phyloP scores from a whole-genome alignment of 805 yeast genomes.

The Tetrapisispora fleetii region DNA sequence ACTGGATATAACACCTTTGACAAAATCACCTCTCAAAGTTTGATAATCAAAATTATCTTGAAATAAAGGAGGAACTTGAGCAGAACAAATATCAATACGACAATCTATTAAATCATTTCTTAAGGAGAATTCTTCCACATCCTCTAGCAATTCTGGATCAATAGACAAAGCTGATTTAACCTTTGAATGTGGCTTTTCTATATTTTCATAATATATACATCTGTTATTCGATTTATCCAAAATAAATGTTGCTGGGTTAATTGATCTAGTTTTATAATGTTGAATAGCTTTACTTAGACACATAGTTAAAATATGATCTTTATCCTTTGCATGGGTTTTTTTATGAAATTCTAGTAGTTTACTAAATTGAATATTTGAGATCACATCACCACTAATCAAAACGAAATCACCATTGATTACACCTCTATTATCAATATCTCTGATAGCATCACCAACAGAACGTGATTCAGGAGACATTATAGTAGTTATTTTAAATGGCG shows the following conservation, averaged over 20 bases:
- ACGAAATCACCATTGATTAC: slow-evolving; percentile 83
- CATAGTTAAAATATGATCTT: slow-evolving; percentile 91
- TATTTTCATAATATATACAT: slow-evolving; percentile 76
- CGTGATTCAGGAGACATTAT: slow-evolving; percentile 77
- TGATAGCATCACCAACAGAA: slow-evolving; percentile 95
- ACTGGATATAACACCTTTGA: slow-evolving; percentile 80
- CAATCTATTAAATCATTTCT: slow-evolving; percentile 95
- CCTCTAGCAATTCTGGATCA: slow-evolving; percentile 75
- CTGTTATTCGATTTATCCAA: slow-evolving; percentile 63
- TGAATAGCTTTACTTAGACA: slow-evolving; percentile 80
- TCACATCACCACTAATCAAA: slow-evolving; percentile 87
- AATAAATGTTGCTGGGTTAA: slow-evolving; percentile 77
- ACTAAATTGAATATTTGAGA: slow-evolving; percentile 78
- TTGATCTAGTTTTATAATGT: slow-evolving; percentile 73
- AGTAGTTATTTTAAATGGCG: slow-evolving; percentile 75
- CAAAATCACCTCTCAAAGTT: slow-evolving; percentile 73
- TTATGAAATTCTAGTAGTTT: slow-evolving; percentile 67
- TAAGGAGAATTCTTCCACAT: slow-evolving; percentile 62
- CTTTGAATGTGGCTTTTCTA: slow-evolving; percentile 45
- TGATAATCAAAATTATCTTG: slow-evolving; percentile 96
- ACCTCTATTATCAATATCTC: slow-evolving; percentile 88
- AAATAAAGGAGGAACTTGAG: slow-evolving; percentile 89
- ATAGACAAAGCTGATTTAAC: slow-evolving; percentile 45
- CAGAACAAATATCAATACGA: slow-evolving; percentile 90
- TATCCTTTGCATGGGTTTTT: slow-evolving; percentile 61